phyloP scores from a whole-genome alignment of 768 basidiomycete species.

The Boletus edulis region DNA sequence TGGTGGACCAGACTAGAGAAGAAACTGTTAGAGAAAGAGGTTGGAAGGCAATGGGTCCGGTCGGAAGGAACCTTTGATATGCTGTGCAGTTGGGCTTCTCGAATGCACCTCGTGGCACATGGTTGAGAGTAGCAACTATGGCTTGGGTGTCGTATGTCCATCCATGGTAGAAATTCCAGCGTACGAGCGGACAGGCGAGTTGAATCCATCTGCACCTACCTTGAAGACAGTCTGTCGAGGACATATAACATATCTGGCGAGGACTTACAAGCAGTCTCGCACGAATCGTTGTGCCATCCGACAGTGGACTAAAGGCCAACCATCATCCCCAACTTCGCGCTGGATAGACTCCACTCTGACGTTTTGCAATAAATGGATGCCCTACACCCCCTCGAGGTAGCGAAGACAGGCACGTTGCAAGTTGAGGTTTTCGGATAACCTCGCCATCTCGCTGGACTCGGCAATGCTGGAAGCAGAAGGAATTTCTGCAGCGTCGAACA shows the following conservation, averaged over 20 bases:
- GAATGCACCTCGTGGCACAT: slow-evolving; percentile 62
- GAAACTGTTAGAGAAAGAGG: slow-evolving; percentile 77
- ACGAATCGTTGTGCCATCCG: slow-evolving; percentile 61
- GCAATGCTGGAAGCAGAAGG: slow-evolving; percentile 25
- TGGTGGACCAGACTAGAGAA: slow-evolving; percentile 94
- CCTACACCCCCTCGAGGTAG: slow-evolving; percentile 49
- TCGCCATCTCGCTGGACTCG: slow-evolving; percentile 60
- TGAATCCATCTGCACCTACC: slow-evolving; percentile 95
- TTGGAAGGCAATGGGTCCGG: slow-evolving; percentile 93
- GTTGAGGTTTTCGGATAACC: slow-evolving; percentile 89
- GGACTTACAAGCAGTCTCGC: slow-evolving; percentile 72
- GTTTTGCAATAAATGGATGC: slow-evolving; percentile 66
- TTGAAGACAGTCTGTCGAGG: slow-evolving; percentile 25
- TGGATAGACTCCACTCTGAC: slow-evolving; percentile 72
- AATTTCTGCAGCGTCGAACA: slow-evolving; percentile 57
- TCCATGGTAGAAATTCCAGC: slow-evolving; percentile 81
- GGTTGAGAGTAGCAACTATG: slow-evolving; percentile 84
- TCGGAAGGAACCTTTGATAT: slow-evolving; percentile 92
- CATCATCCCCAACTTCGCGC: slow-evolving; percentile 42
- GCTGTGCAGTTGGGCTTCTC: slow-evolving; percentile 73
- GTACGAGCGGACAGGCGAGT: slow-evolving; percentile 88
- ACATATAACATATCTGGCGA: neutral
- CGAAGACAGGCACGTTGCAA: slow-evolving; percentile 81
- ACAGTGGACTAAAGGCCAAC: slow-evolving; percentile 78
- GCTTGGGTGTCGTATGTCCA: slow-evolving; percentile 91